phyloP scores from a whole-genome alignment of 2,329 filamentous ascomycete genomes.

The Cladosporium cucumerinum region DNA sequence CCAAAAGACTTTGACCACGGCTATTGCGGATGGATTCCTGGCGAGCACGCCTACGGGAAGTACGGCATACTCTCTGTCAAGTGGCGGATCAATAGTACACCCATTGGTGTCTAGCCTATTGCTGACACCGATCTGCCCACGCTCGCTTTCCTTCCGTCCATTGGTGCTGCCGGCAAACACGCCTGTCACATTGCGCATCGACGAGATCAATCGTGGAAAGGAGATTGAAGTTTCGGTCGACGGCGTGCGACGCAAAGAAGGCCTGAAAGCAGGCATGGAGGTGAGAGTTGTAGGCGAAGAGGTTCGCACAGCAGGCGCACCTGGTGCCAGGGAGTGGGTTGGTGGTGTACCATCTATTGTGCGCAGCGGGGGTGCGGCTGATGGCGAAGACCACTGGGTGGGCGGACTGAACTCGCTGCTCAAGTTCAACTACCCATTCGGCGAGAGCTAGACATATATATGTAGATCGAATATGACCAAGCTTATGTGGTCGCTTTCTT shows the following conservation, averaged over 20 bases:
- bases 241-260: conserved; percentile 43
- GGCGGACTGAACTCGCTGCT: conserved; percentile 87
- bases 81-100: conserved; percentile 89
- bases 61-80: conserved; percentile 91
- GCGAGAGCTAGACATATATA: conserved; percentile 48
- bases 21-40: conserved; percentile 91
- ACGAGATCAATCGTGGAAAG: conserved; percentile 54
- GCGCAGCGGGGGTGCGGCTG: conserved; percentile 50
- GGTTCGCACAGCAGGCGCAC: conserved; percentile 50
- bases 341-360: conserved; percentile 93
- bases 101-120: conserved; percentile 84
- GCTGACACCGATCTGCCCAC: conserved; percentile 89
- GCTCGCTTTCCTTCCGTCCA: conserved; percentile 87
- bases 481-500: conserved; percentile 2
- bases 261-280: conserved; percentile 56
- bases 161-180: conserved; percentile 85
- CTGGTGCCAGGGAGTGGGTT: conserved; percentile 49
- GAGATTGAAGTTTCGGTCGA: conserved; percentile 52
- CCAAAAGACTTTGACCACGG: conserved; percentile 84
- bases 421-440: conserved; percentile 98
- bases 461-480: conserved; percentile 8
- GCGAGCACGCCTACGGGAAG: conserved; percentile 91
- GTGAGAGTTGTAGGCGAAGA: conserved; percentile 85
- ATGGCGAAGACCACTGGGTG: conserved; percentile 86
- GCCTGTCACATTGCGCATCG: conserved; percentile 75